Base-by-base conservation (phyloP, 306 rosid species). In the Trichosanthes cucumerina region DNA sequence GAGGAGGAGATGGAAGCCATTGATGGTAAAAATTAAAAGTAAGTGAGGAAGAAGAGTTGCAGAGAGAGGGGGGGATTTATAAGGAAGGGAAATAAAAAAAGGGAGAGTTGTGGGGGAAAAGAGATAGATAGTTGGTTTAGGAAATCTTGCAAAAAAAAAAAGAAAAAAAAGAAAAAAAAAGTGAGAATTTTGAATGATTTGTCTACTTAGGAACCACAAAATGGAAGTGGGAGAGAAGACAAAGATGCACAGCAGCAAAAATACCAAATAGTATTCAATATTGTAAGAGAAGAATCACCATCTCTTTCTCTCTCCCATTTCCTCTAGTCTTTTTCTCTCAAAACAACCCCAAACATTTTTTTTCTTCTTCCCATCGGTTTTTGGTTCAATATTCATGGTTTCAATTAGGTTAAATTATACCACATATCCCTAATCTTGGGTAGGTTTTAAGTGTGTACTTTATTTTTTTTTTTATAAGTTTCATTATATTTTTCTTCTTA, bases 1-100 rank as follows among this genome's bases (percentile, higher is more conserved):
- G 95, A 85, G 62, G 93, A 85, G 64, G 98, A 87, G 85, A 91
- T 89, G 5, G 97, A 89, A 56, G 97, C 91, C 96, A 90, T 92
- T 86, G 65, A 23, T 63, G 0, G 2, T n/a, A n/a, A n/a, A n/a
- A n/a, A n/a, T n/a, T n/a, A 1, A 0, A 13, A 77, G 62, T 78
- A 76, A 79, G 81, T 33, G 79, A 79, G 57, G 3, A 50, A 71
- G 80, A 85, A 64, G 86, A 59, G 73, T 15, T 86, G 86, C 28
- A 68, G 81, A 33, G 69, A 65, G 47, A 1, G 72, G 84, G 72
- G 84, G 86, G 85, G 86, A 89, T 92, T 90, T 87, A 49, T 52
- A 44, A 68, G 10, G 77, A 47, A 47, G 23, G 19, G 57, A 6
- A 19, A n/a, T n/a, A n/a, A n/a, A 1, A 52, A 52, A 50, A 8